A percentile compares a stretch with the other conserved stretches of the same genome.
phyloP scores from a whole-genome alignment of 352 stramenopile genomes.

The Elongisporangium undulatum region DNA sequence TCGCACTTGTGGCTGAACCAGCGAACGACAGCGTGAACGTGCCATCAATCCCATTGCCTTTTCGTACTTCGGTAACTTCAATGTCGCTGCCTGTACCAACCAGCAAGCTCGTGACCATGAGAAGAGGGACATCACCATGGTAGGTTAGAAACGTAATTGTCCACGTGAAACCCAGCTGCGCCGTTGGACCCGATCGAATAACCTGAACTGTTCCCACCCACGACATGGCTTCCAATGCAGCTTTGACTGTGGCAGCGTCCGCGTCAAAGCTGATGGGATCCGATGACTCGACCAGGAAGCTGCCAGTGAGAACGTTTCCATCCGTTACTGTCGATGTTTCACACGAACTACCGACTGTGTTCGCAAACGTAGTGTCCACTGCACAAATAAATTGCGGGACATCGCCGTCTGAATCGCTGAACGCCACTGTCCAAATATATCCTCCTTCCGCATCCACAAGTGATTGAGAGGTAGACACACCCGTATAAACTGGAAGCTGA shows the following conservation, averaged over 20 bases:
- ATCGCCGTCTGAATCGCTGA: conserved; percentile 58
- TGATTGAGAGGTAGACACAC: conserved; percentile 56
- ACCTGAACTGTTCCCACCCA: conserved; percentile 67
- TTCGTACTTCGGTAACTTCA: conserved; percentile 54
- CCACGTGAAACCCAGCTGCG: conserved; percentile 71
- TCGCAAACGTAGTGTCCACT: conserved; percentile 33
- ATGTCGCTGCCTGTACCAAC: conserved; percentile 57
- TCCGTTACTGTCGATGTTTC: conserved; percentile 63
- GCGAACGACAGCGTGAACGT: conserved; percentile 58
- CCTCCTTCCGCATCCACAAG: conserved; percentile 63
- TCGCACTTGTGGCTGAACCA: conserved; percentile 28
- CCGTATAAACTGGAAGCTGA: conserved; percentile 52
- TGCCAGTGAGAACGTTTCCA: conserved; percentile 67
- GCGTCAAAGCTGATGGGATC: conserved; percentile 56
- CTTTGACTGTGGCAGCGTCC: conserved; percentile 35
- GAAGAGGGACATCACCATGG: conserved; percentile 50
- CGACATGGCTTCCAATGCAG: conserved; percentile 46
- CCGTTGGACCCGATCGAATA: conserved; percentile 28
- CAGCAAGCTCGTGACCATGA: conserved; percentile 57
- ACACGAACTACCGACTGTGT: conserved; percentile 19
- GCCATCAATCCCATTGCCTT: conserved; percentile 61
- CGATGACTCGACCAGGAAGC: conserved; percentile 65
- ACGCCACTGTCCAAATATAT: conserved; percentile 74
- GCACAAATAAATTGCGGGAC: conserved; percentile 73
- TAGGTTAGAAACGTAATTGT: conserved; percentile 75